Base-by-base conservation (phyloP, 2,329 filamentous ascomycete species). In the Teratosphaeria viscida region DNA sequence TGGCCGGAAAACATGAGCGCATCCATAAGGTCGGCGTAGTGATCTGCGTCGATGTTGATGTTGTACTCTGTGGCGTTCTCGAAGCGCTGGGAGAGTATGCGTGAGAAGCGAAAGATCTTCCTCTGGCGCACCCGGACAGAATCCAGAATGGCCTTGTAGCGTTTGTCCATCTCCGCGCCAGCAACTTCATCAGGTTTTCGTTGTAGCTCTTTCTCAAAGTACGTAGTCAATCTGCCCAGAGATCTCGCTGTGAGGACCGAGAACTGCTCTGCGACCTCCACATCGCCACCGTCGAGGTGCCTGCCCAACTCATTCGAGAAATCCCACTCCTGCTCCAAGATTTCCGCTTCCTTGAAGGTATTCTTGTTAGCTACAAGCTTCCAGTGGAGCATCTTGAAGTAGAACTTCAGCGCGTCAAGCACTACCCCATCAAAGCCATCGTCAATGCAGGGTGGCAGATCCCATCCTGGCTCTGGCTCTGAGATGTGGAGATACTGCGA, bases 351-450 rank as follows among this genome's bases (percentile, higher is more conserved):
- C 72, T 97, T 97, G 82, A 99, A 99, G 0, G 92, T 96, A 76
- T 97, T 99, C 74, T 96, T 97, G 78, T 97, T 97, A 59, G 91
- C 90, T 67, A 89, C 92, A 57, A 99, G 79, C 74, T 97, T 97
- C 90, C 92, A 97, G 71, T 97, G 96, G 53, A 99, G 80, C 83
- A 99, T 92, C 73, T 92, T 94, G 81, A 99, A 99, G 75, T 99
- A 99, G 74, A 96, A 97, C 72, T 92, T 95, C 66, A 99, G 79
- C 0, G 92, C 92, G 69, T 96, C 92, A 52, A 99, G 76, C 10
- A 97, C 90, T 19, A 95, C 90, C 37, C 87, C 83, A 71, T 97
- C 94, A 69, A 97, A 99, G 52, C 90, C 90, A 71, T 99, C 94
- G 71, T 97, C 94, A 64, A 99, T 95, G 74, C 92, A 96, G 8